Base-by-base conservation (phyloP, 2,329 filamentous ascomycete genomes). In the Sclerotinia trifoliorum region DNA sequence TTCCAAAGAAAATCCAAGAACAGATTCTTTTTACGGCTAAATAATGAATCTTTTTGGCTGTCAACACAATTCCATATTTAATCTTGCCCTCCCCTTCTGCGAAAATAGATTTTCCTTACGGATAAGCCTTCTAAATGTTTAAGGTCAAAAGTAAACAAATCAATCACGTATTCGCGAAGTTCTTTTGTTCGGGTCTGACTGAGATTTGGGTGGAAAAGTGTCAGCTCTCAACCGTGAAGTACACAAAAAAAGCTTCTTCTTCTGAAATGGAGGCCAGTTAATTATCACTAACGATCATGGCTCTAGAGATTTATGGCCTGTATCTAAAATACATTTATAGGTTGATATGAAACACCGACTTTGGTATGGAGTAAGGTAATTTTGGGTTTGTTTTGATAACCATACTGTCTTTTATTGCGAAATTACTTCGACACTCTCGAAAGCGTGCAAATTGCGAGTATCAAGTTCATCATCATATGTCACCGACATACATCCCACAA, bases 351-450 rank as follows among this genome's bases (percentile, higher is more conserved):
- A 64, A 48, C 48, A 15, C 49, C 42, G 8, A 10, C 49, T 71
- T 11, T 73, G 72, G 71, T 42, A 65, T n/a, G 49, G 57, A 17
- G 67, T 74, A 24, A 69, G 68, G 1, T 70, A 72, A 6, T 35
- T 35, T 35, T 35, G 32, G 56, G 67, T 63, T 5, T 55, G 61
- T 42, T 48, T 71, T 71, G 24, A 42, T 69, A 74, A 42, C 57
- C 55, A 10, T 72, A 35, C 66, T 19, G 64, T 73, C 1, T 15
- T 56, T 21, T 63, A 71, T 60, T 72, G 68, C 17, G 66, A 69
- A 1, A 61, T 17, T 70, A 71, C 2, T 32, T 72, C 11, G 68
- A 68, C 2, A 70, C 70, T 19, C 42, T 74, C 5, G 58, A 58
- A 11, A 63, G 32, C 56, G n/a, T 29, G 62, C 17, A 19, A 29